Conservation (phyloP, 2,329 filamentous ascomycete species). For the Trichoderma pleuroti region DNA sequence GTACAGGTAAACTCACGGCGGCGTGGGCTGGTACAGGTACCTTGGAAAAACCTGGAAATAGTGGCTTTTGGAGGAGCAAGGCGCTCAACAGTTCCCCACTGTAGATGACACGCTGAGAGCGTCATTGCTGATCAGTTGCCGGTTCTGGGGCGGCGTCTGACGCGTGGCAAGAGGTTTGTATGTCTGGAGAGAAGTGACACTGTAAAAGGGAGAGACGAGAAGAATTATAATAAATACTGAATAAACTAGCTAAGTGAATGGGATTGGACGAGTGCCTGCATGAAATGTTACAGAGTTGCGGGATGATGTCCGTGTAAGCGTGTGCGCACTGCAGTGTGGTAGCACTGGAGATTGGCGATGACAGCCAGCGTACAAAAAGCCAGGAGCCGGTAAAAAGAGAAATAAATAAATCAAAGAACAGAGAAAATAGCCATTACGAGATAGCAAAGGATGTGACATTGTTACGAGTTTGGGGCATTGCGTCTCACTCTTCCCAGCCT, state of each 20-base stretch:
- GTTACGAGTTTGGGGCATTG: not conserved
- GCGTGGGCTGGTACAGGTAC: not conserved
- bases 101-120: not conserved
- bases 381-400: not conserved
- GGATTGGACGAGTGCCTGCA: not conserved
- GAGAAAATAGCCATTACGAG: not conserved
- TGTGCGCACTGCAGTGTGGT: not conserved
- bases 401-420: not conserved
- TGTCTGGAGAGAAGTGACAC: not conserved
- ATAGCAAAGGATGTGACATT: not conserved
- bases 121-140: conserved; percentile 15
- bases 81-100: not conserved
- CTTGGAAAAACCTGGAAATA: conserved; percentile 4
- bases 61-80: not conserved
- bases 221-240: not conserved
- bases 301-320: not conserved
- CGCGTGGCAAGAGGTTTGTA: not conserved
- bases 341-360: not conserved
- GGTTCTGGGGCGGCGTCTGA: not conserved
- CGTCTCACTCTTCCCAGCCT: no score
- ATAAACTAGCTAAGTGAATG: not conserved
- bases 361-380: not conserved
- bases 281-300: no score
- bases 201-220: not conserved
- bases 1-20: not conserved